A percentile compares a stretch with the other conserved stretches of the same genome.
phyloP scores from a whole-genome alignment of 2,329 filamentous ascomycete species.

The Alternaria panax region DNA sequence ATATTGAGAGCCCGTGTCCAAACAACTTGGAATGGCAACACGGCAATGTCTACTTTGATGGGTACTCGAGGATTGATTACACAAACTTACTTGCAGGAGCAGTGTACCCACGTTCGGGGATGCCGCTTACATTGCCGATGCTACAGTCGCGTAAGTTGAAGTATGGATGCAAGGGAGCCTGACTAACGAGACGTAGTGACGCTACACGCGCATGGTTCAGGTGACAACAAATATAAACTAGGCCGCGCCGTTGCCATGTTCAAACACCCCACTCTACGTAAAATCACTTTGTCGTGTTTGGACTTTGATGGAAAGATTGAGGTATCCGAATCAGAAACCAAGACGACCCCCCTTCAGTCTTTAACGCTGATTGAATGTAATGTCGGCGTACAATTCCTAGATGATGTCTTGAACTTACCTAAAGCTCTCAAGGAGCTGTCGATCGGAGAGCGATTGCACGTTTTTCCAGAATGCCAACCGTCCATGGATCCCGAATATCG shows the following conservation, averaged over 20 bases:
- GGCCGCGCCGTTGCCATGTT: slow-evolving; percentile 40
- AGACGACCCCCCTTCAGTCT: slow-evolving; percentile 40
- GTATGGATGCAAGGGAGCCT: background rate
- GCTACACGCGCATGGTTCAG: slow-evolving; percentile 42
- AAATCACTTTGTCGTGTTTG: slow-evolving; percentile 44
- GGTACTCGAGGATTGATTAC: slow-evolving; percentile 43
- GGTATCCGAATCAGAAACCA: slow-evolving; percentile 25
- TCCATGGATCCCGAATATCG: slow-evolving; percentile 20
- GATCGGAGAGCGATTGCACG: slow-evolving; percentile 43
- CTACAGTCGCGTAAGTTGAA: slow-evolving; percentile 42
- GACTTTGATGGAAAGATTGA: slow-evolving; percentile 33
- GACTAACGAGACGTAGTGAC: slow-evolving; percentile 35
- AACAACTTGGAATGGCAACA: slow-evolving; percentile 44
- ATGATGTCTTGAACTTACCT: slow-evolving; percentile 40
- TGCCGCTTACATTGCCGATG: slow-evolving; percentile 30
- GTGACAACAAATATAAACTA: slow-evolving; percentile 37
- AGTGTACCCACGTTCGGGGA: slow-evolving; percentile 27
- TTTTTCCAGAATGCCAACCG: slow-evolving; percentile 36
- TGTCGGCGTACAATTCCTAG: slow-evolving; percentile 38
- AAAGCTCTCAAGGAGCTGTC: slow-evolving; percentile 42
- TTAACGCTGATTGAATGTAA: slow-evolving; percentile 50
- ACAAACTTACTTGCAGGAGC: slow-evolving; percentile 37
- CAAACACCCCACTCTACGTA: slow-evolving; percentile 41
- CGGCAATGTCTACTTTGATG: slow-evolving; percentile 30
- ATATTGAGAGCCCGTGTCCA: slow-evolving; percentile 46